phyloP scores from a whole-genome alignment of 176 grass and related monocot species.

The Hordeum marinum region DNA sequence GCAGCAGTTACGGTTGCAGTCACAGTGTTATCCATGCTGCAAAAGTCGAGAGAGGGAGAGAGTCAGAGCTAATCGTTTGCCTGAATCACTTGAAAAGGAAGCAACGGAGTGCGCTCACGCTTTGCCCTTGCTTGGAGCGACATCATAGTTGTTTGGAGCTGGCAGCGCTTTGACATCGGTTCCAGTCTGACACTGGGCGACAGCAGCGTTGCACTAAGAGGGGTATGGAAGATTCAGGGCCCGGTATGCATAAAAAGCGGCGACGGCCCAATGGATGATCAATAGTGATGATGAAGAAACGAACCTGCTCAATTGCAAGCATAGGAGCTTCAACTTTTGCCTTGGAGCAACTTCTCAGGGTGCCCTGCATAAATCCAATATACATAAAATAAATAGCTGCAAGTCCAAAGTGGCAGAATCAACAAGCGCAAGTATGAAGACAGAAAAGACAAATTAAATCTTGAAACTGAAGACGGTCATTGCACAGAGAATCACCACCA shows the following conservation, averaged over 20 bases:
- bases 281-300: constrained; percentile 3
- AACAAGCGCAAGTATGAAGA: constrained; percentile 6
- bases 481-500: neutral
- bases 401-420: neutral
- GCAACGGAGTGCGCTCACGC: constrained; percentile 14
- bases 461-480: constrained; percentile 5
- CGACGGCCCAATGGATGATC: neutral
- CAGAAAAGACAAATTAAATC: neutral
- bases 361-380: constrained; percentile 50
- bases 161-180: constrained; percentile 25
- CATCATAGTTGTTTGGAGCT: constrained; percentile 9
- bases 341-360: constrained; percentile 61
- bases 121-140: constrained; percentile 18
- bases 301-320: constrained; percentile 52
- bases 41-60: neutral
- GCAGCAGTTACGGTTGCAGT: constrained; percentile 1
- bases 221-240: neutral
- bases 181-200: constrained; percentile 2
- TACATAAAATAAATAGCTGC: constrained; percentile 3
- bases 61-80: neutral
- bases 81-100: neutral
- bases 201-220: constrained; percentile 11
- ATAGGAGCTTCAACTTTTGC: constrained; percentile 45
- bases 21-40: neutral
- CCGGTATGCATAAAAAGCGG: neutral